phyloP scores from a whole-genome alignment of 257 asterid genomes.

The Leonotis leonurus region DNA sequence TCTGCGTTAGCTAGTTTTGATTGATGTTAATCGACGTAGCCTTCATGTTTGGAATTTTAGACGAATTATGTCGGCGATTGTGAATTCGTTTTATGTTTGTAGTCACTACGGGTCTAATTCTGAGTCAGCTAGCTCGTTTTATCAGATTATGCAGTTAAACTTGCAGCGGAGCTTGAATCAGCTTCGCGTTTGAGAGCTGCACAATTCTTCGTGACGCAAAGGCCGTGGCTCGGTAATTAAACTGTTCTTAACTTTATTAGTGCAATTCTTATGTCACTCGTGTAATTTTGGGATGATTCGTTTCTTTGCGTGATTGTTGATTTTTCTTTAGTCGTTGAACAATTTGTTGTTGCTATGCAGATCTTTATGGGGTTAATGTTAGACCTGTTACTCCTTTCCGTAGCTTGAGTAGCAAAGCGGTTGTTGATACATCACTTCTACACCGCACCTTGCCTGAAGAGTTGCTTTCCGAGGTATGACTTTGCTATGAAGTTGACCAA shows the following conservation, averaged over 20 bases:
- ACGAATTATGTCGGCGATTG: slow-evolving; percentile 2
- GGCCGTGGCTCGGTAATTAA: slow-evolving; percentile 93
- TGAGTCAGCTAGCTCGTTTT: not conserved
- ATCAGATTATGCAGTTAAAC: slow-evolving; percentile 49
- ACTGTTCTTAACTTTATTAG: not conserved
- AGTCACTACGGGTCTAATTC: not conserved
- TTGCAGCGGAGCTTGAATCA: slow-evolving; percentile 72
- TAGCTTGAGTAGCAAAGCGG: slow-evolving; percentile 52
- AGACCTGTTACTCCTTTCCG: slow-evolving; percentile 80
- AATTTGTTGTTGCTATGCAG: slow-evolving; percentile 29
- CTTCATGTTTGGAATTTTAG: not conserved
- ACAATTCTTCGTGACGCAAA: slow-evolving; percentile 59
- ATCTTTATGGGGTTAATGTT: slow-evolving; percentile 84
- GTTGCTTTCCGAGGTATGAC: slow-evolving; percentile 73
- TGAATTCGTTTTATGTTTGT: not conserved
- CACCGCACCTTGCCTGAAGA: slow-evolving; percentile 85
- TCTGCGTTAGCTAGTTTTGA: not conserved
- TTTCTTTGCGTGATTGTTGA: not conserved
- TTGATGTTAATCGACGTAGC: not conserved
- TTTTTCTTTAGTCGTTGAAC: not conserved
- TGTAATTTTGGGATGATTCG: too few relatives aligned
- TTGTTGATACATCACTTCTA: slow-evolving; percentile 59
- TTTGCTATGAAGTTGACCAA: not conserved
- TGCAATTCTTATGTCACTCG: not conserved
- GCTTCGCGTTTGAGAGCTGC: slow-evolving; percentile 66